Base-by-base conservation (phyloP, 495 filamentous ascomycete species). In the Aspergillus asperescens region DNA sequence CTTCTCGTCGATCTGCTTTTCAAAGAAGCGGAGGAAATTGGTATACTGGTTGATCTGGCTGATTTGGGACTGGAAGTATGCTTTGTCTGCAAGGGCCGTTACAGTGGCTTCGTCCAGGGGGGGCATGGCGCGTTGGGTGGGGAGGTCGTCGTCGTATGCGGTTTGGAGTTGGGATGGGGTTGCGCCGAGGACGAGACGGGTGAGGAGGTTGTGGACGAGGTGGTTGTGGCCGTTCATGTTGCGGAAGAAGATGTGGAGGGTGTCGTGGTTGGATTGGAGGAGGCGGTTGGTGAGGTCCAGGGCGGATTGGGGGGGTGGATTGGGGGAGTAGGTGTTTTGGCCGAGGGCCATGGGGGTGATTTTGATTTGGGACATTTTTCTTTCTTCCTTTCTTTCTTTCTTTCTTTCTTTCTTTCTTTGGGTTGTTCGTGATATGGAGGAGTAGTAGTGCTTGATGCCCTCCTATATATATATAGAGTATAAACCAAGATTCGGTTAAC, bases 21-120 rank as follows among this genome's bases (percentile, higher is more conserved):
- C 32, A 61, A 72, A 74, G 52, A 72, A 74, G 15, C 8, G 20
- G 4, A 74, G 54, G 47, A 61, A 69, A 43, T 58, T 70, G 10
- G 42, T 20, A 54, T 73, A 73, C 22, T 71, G 55, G 8, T 37
- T 16, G 9, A 50, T 20, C 8, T 58, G 10, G 10, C 27, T 20
- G 12, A 68, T 61, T 29, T 40, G 32, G 7, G 29, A 35, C 29
- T n/a, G 24, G 40, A 67, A 70, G 5, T 35, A 49, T 4, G 29
- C 46, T 8, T 53, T 38, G 41, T 69, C 58, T 10, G 38, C 19
- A 12, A 71, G 41, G 6, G 45, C 19, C 23, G 53, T 20, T 32
- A 70, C 37, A 24, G 59, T 15, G 13, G 32, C 15, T 4, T 34
- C 6, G 50, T 70, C 62, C 3, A 62, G 12, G 49, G 59, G 3